Percentiles rank a stretch among this genome's conserved stretches.
These are phyloP conservation scores for Mucor mucedo DNA, from an alignment of 371 early-diverging fungal genomes.

Conservation along the genomic window DNA sequence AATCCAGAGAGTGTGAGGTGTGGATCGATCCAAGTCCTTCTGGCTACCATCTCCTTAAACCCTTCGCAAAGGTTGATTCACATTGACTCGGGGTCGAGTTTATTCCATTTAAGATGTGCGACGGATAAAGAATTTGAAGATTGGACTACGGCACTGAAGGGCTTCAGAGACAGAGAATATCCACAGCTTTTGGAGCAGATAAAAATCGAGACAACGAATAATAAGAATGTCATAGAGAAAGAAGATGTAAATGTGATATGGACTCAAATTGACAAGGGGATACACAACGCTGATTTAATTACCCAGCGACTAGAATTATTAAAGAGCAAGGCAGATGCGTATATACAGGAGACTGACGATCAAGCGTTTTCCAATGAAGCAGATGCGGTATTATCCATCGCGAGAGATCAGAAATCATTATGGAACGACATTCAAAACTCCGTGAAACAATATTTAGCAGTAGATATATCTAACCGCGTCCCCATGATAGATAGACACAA, in stretches of 20 bases:
- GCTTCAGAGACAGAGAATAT: constrained; percentile 6
- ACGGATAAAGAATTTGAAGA: constrained; percentile 62
- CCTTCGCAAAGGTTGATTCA: constrained; percentile 68
- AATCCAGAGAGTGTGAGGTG: constrained; percentile 63
- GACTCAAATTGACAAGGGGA: not conserved
- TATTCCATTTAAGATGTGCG: constrained; percentile 75
- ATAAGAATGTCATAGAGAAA: no score
- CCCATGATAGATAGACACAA: no score
- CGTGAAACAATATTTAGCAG: no score
- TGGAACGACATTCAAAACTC: no score
- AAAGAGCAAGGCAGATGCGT: not conserved
- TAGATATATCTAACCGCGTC: no score
- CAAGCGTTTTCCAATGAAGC: no score
- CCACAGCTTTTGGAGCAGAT: no score
- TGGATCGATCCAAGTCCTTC: constrained; percentile 67
- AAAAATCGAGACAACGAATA: no score
- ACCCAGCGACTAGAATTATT: not conserved
- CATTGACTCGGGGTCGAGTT: constrained; percentile 77
- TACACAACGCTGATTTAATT: constrained; percentile 6
- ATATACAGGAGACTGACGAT: not conserved
- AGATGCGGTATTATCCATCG: no score
- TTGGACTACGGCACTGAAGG: constrained; percentile 47
- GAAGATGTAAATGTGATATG: not conserved
- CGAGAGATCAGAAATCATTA: no score
- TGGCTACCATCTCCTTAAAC: constrained; percentile 63